These are phyloP conservation scores for Sugiyamaella japonica DNA, from an alignment of 1,139 yeast genomes.

Conservation along the genomic window DNA sequence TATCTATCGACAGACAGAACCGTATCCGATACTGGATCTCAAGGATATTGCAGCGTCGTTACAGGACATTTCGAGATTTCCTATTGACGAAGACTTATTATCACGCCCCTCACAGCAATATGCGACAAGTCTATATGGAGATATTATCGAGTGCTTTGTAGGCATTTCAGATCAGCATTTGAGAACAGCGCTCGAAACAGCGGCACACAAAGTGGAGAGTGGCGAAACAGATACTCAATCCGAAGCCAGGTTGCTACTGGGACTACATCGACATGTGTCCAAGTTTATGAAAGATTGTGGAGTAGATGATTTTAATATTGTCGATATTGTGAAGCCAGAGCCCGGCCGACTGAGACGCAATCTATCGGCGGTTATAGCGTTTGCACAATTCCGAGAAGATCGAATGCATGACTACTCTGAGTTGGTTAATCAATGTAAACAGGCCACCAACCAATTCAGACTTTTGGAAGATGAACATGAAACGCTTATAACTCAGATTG, in stretches of 20 bases:
- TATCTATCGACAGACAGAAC: constrained; percentile 29
- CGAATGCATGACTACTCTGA: constrained; percentile 69
- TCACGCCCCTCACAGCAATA: constrained; percentile 65
- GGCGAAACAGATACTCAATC: constrained; percentile 36
- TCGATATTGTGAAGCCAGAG: constrained; percentile 74
- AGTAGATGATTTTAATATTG: constrained; percentile 68
- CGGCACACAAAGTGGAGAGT: constrained; percentile 37
- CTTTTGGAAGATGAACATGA: constrained; percentile 48
- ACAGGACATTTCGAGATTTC: constrained; percentile 41
- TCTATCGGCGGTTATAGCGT: constrained; percentile 81
- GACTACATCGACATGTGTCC: constrained; percentile 59
- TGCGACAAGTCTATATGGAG: constrained; percentile 63
- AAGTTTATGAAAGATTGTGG: constrained; percentile 73
- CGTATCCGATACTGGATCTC: constrained; percentile 67
- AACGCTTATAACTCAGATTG: constrained; percentile 42
- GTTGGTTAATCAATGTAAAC: constrained; percentile 46
- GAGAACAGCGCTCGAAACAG: constrained; percentile 38
- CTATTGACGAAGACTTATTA: constrained; percentile 45
- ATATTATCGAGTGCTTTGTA: constrained; percentile 67
- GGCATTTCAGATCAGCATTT: constrained; percentile 56
- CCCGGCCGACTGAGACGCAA: constrained; percentile 61
- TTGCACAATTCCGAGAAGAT: constrained; percentile 80
- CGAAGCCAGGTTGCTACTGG: constrained; percentile 47
- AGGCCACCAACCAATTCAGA: constrained; percentile 41
- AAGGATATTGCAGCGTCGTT: constrained; percentile 64